phyloP scores from a whole-genome alignment of 2,329 filamentous ascomycete genomes.

The Lachnellula cervina region DNA sequence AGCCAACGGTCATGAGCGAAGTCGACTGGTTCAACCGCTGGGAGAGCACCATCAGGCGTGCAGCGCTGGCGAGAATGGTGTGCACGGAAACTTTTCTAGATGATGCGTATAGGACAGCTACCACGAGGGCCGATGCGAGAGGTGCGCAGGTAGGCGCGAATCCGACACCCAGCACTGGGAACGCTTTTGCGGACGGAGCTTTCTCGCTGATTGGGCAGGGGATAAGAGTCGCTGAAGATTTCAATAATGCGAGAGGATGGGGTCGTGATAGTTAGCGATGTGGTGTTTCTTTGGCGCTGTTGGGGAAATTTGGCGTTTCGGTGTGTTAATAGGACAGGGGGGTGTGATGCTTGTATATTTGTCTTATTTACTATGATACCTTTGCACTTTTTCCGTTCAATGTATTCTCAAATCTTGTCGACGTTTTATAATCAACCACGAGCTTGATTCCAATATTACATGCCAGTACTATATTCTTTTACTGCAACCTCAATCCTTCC shows the following conservation, averaged over 20 bases:
- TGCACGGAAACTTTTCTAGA: slow-evolving; percentile 48
- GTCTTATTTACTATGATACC: background rate
- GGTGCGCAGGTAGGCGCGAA: slow-evolving; percentile 8
- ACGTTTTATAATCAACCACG: too few relatives aligned
- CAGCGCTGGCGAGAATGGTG: slow-evolving; percentile 48
- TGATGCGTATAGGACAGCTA: slow-evolving; percentile 48
- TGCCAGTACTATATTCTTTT: too few relatives aligned
- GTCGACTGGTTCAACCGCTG: slow-evolving; percentile 59
- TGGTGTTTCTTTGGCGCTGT: background rate
- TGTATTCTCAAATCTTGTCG: too few relatives aligned
- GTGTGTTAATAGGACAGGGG: background rate
- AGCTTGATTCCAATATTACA: too few relatives aligned
- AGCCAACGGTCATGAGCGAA: slow-evolving; percentile 35
- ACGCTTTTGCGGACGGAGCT: slow-evolving; percentile 36
- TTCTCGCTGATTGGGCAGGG: slow-evolving; percentile 44
- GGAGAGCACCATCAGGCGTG: slow-evolving; percentile 53
- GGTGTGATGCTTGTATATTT: background rate
- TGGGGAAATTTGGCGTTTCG: background rate
- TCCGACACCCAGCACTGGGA: slow-evolving; percentile 31
- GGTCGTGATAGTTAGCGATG: slow-evolving; percentile 20
- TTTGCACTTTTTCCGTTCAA: too few relatives aligned
- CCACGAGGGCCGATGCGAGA: slow-evolving; percentile 22
- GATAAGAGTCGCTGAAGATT: slow-evolving; percentile 20
- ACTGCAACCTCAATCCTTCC: too few relatives aligned
- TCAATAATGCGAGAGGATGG: slow-evolving; percentile 22